A percentile compares a stretch with the other conserved stretches of the same genome.
These are phyloP conservation scores for Schwanniomyces vanrijiae DNA, from an alignment of 805 yeast genomes.

Conservation along the genomic window DNA sequence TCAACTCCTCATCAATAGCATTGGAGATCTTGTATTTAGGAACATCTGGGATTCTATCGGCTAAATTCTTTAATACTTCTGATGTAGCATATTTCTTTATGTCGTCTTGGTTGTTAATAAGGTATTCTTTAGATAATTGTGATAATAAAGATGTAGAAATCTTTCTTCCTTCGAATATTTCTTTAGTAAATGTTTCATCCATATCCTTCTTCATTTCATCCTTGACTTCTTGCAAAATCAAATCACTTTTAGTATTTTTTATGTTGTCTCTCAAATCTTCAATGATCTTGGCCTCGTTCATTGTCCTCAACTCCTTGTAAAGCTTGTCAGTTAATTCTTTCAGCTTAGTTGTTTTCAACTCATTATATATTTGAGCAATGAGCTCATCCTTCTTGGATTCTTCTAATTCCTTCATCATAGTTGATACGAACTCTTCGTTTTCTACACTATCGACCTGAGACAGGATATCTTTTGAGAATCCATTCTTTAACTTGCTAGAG, in stretches of 20 bases:
- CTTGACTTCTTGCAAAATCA: conserved; percentile 3
- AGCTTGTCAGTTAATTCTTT: neutral
- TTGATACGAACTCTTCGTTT: neutral
- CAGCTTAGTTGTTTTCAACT: neutral
- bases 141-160: conserved; percentile 12
- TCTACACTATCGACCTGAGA: neutral
- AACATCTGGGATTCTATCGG: neutral
- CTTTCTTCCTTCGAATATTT: conserved; percentile 10
- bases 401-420: neutral
- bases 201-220: conserved; percentile 3
- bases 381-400: neutral
- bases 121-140: conserved; percentile 12
- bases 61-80: conserved; percentile 11
- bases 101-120: conserved; percentile 6
- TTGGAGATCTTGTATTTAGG: neutral
- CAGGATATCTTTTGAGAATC: neutral
- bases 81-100: conserved; percentile 12
- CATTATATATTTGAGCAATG: conserved; percentile 1
- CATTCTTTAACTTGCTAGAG: neutral
- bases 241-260: neutral
- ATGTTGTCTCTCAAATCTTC: conserved; percentile 8
- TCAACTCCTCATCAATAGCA: conserved; percentile 1
- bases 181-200: conserved; percentile 10
- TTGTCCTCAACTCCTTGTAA: conserved; percentile 3
- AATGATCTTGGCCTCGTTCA: conserved; percentile 9